These are phyloP conservation scores for Backusella mclennaniae DNA, from an alignment of 192 early-diverging fungal species.

Conservation along the genomic window DNA sequence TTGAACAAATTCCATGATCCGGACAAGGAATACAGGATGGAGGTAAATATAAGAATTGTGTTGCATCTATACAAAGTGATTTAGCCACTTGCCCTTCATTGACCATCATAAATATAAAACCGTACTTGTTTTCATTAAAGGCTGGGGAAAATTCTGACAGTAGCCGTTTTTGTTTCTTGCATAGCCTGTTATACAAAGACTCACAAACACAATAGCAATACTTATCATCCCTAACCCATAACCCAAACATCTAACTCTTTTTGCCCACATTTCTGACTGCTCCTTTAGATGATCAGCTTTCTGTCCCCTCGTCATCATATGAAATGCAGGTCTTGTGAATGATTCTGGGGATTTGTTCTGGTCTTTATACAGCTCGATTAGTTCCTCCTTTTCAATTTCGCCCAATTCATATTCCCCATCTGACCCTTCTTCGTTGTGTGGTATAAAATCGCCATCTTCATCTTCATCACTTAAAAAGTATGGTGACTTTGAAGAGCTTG, in stretches of 20 bases:
- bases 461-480: neutral
- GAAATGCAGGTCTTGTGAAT: neutral
- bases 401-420: neutral
- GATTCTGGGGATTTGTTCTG: neutral
- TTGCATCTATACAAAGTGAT: neutral
- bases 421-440: neutral
- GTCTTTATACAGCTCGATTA: neutral
- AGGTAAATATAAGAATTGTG: neutral
- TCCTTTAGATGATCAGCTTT: neutral
- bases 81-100: neutral
- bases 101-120: neutral
- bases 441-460: neutral
- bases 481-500: neutral
- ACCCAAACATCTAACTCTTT: neutral
- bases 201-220: neutral
- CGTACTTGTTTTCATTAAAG: slow-evolving; percentile 9
- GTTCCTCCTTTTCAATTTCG: neutral
- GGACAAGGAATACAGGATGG: slow-evolving; percentile 5
- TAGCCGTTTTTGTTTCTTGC: slow-evolving; percentile 3
- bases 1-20: slow-evolving; percentile 1
- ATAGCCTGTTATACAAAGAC: neutral
- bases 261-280: neutral
- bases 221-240: neutral
- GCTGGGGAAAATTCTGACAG: neutral
- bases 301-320: neutral